Evolutionary conservation across 1,139 yeast genomes (phyloP).

Genomic region (Schizosaccharomyces versatilis): DNA sequence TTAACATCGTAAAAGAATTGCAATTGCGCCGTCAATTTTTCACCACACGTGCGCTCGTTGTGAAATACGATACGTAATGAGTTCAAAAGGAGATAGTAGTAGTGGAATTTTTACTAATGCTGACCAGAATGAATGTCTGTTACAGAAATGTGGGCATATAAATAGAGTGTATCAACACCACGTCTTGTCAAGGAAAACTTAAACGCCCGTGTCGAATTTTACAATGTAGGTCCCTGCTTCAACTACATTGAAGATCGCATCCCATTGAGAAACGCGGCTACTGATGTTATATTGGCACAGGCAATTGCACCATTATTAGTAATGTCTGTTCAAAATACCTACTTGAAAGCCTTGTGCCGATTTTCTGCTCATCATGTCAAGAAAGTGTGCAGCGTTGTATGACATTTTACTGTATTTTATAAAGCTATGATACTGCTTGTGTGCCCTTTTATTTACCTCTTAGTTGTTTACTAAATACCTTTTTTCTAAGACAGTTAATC

Average conservation of each 20-base stretch:
- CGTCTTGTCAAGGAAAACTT: conserved; percentile 5
- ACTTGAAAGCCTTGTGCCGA: not conserved
- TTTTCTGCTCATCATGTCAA: not conserved
- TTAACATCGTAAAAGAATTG: no score
- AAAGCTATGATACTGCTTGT: no score
- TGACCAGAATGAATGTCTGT: conserved; percentile 14
- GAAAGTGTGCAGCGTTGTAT: not conserved
- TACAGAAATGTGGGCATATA: conserved; percentile 11
- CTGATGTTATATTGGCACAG: not conserved
- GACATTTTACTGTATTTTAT: not conserved
- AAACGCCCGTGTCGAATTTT: conserved; percentile 6
- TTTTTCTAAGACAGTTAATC: no score
- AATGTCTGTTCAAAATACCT: not conserved
- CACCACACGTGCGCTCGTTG: conserved; percentile 16
- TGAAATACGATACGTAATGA: conserved; percentile 77
- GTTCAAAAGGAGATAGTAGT: conserved; percentile 58
- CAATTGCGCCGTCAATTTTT: no score
- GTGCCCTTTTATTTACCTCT: no score
- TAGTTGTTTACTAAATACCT: no score
- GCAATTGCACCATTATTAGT: not conserved
- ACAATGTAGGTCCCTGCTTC: conserved; percentile 4
- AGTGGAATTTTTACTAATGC: conserved; percentile 74
- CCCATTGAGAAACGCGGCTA: not conserved
- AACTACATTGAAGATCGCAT: not conserved
- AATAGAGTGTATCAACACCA: conserved; percentile 10